These are phyloP conservation scores for Thielaviopsis populi DNA, from an alignment of 2,329 filamentous ascomycete species.

Conservation along the genomic window DNA sequence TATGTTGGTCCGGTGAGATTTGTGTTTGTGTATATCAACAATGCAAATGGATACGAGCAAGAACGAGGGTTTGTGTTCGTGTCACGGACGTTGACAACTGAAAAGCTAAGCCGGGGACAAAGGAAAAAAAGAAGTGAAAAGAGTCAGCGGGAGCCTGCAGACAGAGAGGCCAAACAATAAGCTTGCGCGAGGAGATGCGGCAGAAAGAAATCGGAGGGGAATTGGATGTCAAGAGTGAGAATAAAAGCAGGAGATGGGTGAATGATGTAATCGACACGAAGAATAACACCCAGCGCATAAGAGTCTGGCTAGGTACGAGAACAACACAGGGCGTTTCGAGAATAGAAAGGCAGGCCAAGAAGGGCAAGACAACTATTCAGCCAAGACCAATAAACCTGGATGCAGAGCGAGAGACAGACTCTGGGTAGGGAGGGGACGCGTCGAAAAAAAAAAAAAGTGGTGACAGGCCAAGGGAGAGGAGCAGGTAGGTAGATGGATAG, in stretches of 20 bases:
- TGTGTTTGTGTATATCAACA: not conserved
- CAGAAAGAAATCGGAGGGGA: no score
- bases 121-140: not conserved
- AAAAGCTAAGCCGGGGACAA: not conserved
- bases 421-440: not conserved
- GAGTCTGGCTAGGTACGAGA: no score
- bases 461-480: constrained; percentile 1
- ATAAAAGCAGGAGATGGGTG: not conserved
- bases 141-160: not conserved
- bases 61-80: not conserved
- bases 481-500: not conserved
- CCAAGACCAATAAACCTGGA: constrained; percentile 1
- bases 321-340: no score
- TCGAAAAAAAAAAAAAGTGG: not conserved
- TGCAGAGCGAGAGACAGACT: not conserved
- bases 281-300: not conserved
- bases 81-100: not conserved
- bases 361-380: not conserved
- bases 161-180: not conserved
- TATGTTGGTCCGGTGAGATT: not conserved
- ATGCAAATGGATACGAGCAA: constrained; percentile 6
- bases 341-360: not conserved
- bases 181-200: not conserved
- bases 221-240: not conserved
- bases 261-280: not conserved